Percentiles rank a stretch among this genome's conserved stretches.
Conservation (phyloP, 192 early-diverging fungal species). For the Kappamyces sp. region DNA sequence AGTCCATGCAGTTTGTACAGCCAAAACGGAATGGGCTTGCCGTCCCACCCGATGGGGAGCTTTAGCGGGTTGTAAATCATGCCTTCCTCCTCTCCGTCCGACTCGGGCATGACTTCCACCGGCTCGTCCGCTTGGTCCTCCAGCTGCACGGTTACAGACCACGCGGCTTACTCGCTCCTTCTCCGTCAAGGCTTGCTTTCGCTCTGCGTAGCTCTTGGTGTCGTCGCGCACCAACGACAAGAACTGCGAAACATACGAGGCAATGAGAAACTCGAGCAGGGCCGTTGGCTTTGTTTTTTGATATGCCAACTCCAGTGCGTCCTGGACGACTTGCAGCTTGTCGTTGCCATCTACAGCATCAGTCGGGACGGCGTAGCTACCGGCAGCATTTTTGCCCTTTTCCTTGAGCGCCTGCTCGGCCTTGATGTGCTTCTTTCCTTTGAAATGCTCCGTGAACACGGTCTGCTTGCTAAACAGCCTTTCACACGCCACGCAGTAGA, state of each 20-base stretch:
- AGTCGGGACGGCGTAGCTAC: too few species aligned
- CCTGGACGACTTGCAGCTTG: slow-evolving; percentile 16
- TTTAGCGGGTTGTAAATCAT: slow-evolving; percentile 97
- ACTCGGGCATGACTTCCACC: slow-evolving; percentile 52
- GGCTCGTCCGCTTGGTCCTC: slow-evolving; percentile 53
- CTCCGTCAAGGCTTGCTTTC: slow-evolving; percentile 87
- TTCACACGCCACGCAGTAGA: slow-evolving; percentile 71
- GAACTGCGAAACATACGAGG: slow-evolving; percentile 55
- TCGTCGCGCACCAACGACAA: slow-evolving; percentile 64
- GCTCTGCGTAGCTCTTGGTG: slow-evolving; percentile 79
- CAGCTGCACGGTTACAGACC: not conserved
- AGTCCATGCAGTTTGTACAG: slow-evolving; percentile 95
- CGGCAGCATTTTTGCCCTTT: slow-evolving; percentile 18
- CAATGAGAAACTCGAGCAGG: not conserved
- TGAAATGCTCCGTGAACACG: slow-evolving; percentile 79
- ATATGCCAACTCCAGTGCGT: slow-evolving; percentile 14
- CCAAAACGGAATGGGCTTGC: slow-evolving; percentile 99
- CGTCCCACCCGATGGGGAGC: slow-evolving; percentile 93
- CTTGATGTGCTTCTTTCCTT: slow-evolving; percentile 88
- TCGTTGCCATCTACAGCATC: slow-evolving; percentile 14
- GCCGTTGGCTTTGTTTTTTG: not conserved
- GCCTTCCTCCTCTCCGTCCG: slow-evolving; percentile 71
- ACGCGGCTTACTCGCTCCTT: slow-evolving; percentile 61
- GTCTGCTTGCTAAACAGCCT: slow-evolving; percentile 80
- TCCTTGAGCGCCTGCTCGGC: slow-evolving; percentile 5